A percentile compares a stretch with the other conserved stretches of the same genome.
These are phyloP conservation scores for Penicillium alfredii DNA, from an alignment of 495 filamentous ascomycete species.

Conservation along the genomic window DNA sequence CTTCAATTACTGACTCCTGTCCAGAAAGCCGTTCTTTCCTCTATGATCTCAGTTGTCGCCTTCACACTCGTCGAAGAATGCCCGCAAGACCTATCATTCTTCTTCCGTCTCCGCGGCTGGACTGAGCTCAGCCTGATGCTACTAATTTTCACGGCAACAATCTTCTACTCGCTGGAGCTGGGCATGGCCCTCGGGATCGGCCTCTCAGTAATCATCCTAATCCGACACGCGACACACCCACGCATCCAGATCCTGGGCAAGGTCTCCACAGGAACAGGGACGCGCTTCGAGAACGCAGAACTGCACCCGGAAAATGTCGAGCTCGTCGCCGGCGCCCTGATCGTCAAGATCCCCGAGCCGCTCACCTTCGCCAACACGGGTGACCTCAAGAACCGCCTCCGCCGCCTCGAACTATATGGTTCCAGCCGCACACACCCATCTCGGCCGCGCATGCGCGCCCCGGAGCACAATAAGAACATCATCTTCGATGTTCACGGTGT, in stretches of 20 bases:
- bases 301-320: constrained; percentile 68
- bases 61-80: constrained; percentile 94
- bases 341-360: constrained; percentile 96
- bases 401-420: constrained; percentile 82
- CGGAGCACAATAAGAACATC: constrained; percentile 76
- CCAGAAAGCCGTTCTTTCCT: constrained; percentile 86
- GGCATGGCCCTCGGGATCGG: constrained; percentile 89
- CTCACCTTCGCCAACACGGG: constrained; percentile 97
- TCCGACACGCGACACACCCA: constrained; percentile 82
- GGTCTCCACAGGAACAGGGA: constrained; percentile 66
- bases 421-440: constrained; percentile 79
- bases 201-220: constrained; percentile 79
- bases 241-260: constrained; percentile 96
- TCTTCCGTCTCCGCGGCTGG: constrained; percentile 77
- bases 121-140: constrained; percentile 80
- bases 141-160: constrained; percentile 83
- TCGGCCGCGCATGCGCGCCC: constrained; percentile 64
- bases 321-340: constrained; percentile 83
- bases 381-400: constrained; percentile 75
- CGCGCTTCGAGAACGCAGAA: constrained; percentile 86
- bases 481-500: constrained; percentile 98
- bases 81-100: constrained; percentile 86
- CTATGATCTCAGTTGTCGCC: constrained; percentile 94
- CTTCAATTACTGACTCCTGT: not conserved
- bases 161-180: constrained; percentile 80